Base-by-base conservation (phyloP, 495 filamentous ascomycete genomes). In the Durotheca rogersii region DNA sequence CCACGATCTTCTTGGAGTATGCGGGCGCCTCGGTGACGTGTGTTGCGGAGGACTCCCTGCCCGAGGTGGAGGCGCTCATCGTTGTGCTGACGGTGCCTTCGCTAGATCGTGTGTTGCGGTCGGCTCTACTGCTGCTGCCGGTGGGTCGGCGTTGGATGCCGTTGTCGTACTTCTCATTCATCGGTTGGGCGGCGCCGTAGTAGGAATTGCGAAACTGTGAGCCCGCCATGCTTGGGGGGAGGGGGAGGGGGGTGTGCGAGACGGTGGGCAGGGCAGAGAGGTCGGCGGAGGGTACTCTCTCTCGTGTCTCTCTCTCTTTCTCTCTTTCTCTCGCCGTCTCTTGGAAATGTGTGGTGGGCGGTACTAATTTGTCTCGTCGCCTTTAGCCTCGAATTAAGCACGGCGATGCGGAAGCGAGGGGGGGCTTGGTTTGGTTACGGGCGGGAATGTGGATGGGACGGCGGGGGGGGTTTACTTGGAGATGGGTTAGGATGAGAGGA, bases 1-100 rank as follows among this genome's bases (percentile, higher is more conserved):
- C 93, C 15, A 98, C 93, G 58, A 98, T 90, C 76, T 98, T 98
- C 76, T 98, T 98, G 50, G 90, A 96, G 70, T 90, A 98, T 39
- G 88, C 83, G 1, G 91, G 90, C 3, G 87, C 87, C 81, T 90
- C 74, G 14, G 90, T 96, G 68, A 93, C 82, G 69, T 87, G 84
- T 23, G 90, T 96, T 12, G 81, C 84, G 41, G 86, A 80, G 4
- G 89, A 92, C 65, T 87, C 81, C 58, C 83, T 72, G 39, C 80
- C 79, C 27, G 85, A 83, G 6, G 47, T 79, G 66, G 67, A 76
- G 81, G 52, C 76, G 73, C 82, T 85, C 66, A 76, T 78, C 42
- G 70, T 66, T 37, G 88, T 90, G 77, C 86, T 93, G 63, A 88
- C 85, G 27, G 88, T 92, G 51, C 88, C 89, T 71, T 93, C 84